Conservation (phyloP, 805 yeast species). For the Nakazawaea molendinolei region DNA sequence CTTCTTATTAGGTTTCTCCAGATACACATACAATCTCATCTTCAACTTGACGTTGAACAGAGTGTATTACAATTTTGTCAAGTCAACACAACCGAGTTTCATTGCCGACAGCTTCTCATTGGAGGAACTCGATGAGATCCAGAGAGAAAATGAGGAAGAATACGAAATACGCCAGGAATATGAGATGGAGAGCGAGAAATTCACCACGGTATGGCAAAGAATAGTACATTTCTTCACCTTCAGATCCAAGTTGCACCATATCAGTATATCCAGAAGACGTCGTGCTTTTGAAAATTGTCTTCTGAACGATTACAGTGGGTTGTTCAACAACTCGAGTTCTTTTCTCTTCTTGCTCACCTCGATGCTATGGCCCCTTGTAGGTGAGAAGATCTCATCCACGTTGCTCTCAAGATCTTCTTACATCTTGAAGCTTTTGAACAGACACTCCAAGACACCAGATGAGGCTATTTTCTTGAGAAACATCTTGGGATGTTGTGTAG, state of each 20-base stretch:
- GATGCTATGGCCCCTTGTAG: conserved; percentile 27
- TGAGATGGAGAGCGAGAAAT: background rate
- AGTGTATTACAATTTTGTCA: conserved; percentile 28
- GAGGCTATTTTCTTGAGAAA: conserved; percentile 27
- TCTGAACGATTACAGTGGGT: conserved; percentile 22
- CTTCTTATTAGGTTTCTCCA: conserved; percentile 6
- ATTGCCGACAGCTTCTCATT: conserved; percentile 26
- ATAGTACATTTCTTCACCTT: conserved; percentile 2
- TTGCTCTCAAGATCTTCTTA: conserved; percentile 18
- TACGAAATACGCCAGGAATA: conserved; percentile 12
- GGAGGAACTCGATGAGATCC: conserved; percentile 26
- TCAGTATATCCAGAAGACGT: conserved; percentile 16
- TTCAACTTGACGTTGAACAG: conserved; percentile 24
- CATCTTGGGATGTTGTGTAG: conserved; percentile 26
- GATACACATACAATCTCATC: conserved; percentile 14
- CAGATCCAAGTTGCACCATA: conserved; percentile 7
- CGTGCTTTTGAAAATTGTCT: conserved; percentile 24
- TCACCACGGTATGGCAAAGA: background rate
- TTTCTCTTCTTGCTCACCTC: conserved; percentile 21
- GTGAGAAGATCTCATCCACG: conserved; percentile 19
- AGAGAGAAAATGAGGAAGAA: conserved; percentile 24
- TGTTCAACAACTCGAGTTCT: conserved; percentile 16
- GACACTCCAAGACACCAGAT: conserved; percentile 27
- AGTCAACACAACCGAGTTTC: conserved; percentile 26
- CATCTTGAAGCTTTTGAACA: conserved; percentile 17